phyloP scores from a whole-genome alignment of 164 flowering plant genomes.

The Sedum album region DNA sequence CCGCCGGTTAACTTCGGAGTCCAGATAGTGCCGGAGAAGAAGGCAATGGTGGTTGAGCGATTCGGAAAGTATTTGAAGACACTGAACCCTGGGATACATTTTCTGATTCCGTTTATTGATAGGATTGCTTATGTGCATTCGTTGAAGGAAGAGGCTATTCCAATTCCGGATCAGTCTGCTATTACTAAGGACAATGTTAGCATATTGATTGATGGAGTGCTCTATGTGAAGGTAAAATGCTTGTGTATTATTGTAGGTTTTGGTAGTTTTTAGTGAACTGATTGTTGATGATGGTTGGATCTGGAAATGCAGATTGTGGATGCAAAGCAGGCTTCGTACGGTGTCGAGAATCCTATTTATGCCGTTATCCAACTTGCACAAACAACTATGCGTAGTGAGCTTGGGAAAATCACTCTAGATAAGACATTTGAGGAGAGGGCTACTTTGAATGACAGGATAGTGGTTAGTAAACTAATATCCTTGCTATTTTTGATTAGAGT shows the following conservation, averaged over 20 bases:
- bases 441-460: conserved; percentile 76
- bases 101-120: conserved; percentile 75
- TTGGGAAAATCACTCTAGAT: conserved; percentile 89
- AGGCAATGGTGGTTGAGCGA: conserved; percentile 74
- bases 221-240: conserved; percentile 60
- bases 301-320: conserved; percentile 60
- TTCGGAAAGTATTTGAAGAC: conserved; percentile 82
- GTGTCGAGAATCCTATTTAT: conserved; percentile 77
- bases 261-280: neutral
- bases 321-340: conserved; percentile 77
- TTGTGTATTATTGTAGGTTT: neutral
- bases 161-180: conserved; percentile 76
- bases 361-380: conserved; percentile 91
- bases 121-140: conserved; percentile 80
- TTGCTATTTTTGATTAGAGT: neutral
- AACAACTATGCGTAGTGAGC: conserved; percentile 91
- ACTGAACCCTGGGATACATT: conserved; percentile 72
- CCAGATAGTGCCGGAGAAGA: conserved; percentile 78
- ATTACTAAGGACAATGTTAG: conserved; percentile 87
- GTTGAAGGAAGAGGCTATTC: conserved; percentile 85
- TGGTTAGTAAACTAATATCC: conserved; percentile 34
- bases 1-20: conserved; percentile 84
- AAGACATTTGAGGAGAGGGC: conserved; percentile 90
- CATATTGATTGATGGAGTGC: conserved; percentile 74
- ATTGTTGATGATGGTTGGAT: neutral